Evolutionary conservation across 2,329 filamentous ascomycete species (phyloP), one percentile per base, ranked within the genome.

Genomic region (Paraphoma chrysanthemicola): DNA sequence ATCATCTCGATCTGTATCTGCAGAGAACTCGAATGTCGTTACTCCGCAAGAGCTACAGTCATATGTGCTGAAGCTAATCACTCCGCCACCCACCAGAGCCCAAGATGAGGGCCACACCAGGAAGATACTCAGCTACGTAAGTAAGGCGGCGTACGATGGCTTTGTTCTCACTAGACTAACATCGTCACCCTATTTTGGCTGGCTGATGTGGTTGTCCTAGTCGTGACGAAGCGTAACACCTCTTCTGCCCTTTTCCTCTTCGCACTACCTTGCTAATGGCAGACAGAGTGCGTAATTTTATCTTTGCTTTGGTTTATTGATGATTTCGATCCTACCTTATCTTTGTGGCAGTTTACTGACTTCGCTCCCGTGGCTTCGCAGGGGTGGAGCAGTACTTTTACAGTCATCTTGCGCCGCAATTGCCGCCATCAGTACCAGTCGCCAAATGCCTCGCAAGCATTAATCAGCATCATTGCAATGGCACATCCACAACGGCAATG

Each of bases 381-480:
- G 23, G 87, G 44, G 85, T 89, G 3, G 88, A 90, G 71, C 86
- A 88, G 65, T 83, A 83, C 62, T 90, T 90, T 62, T 90, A 90
- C 68, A 77, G 76, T 1, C 70, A 82, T 2, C 71, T 90, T 10
- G 85, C 85, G 0, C 83, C 85, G 0, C 68, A 67, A 0, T 69
- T 90, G 14, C 72, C 72, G 1, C 67, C 75, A 0, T 66, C 72
- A 0, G 69, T 84, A 1, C 78, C 81, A 0, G 81, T 88, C 1
- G 84, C 86, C 0, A 73, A 77, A 17, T 86, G 82, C 36, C 55
- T 87, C 2, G 79, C 77, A 0, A 74, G 69, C 44, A 72, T 85
- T 78, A 23, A 83, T 6, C 75, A 68, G 23, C 62, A 78, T 8
- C 62, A 80, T 0, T 48, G 71, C 1, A 67, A 76, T 9, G 68